Evolutionary conservation across 176 grass and related monocot genomes (phyloP).

Genomic region (Saccharum officinarum): DNA sequence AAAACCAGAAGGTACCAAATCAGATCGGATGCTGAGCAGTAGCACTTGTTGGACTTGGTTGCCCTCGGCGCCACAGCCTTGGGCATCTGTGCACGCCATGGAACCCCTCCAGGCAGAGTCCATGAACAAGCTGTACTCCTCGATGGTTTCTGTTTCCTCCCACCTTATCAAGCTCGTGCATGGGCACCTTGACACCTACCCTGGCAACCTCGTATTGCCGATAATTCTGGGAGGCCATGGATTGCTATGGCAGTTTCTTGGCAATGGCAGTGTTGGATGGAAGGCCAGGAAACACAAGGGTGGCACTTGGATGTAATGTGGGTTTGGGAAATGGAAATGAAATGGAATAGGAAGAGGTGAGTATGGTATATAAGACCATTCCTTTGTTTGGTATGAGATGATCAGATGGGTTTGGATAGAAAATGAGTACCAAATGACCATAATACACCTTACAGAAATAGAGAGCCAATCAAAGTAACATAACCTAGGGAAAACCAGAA

Average conservation of each 20-base stretch:
- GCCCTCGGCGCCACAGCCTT: background rate
- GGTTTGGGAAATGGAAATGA: background rate
- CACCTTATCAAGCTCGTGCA: background rate
- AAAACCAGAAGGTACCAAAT: background rate
- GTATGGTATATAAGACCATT: background rate
- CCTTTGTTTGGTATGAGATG: background rate
- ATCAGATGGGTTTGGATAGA: background rate
- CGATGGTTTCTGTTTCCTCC: background rate
- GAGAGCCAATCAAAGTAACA: background rate
- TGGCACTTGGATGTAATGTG: background rate
- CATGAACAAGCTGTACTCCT: background rate
- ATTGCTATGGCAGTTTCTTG: background rate
- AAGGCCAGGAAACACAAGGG: background rate
- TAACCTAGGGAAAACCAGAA: background rate
- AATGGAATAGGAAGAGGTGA: background rate
- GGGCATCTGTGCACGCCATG: background rate
- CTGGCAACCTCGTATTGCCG: background rate
- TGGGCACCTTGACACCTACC: background rate
- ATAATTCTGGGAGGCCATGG: background rate
- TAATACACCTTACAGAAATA: background rate
- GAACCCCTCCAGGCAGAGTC: background rate
- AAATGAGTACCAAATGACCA: background rate
- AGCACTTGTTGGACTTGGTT: background rate
- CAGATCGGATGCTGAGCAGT: background rate
- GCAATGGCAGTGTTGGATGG: background rate